Conservation (phyloP, 306 rosid genomes). For the Alnus rubra region DNA sequence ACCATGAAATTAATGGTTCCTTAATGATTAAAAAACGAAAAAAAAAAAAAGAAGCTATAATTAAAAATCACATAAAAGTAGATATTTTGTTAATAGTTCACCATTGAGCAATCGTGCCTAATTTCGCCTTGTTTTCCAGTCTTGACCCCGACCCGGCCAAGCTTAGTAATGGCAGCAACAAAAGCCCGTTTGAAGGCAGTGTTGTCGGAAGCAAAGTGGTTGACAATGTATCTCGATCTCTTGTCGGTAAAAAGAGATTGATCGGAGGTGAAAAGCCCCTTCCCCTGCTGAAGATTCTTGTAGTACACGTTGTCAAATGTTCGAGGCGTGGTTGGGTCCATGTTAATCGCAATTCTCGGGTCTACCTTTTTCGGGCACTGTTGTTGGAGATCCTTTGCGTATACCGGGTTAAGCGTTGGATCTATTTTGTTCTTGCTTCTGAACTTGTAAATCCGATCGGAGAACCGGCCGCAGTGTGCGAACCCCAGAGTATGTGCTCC, state of each 20-base stretch:
- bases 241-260: constrained; percentile 57
- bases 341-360: constrained; percentile 48
- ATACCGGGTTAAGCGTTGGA: constrained; percentile 52
- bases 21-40: too few species aligned
- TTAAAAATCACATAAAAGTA: not conserved
- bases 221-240: constrained; percentile 58
- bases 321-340: constrained; percentile 65
- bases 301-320: constrained; percentile 67
- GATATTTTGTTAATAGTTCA: constrained; percentile 35
- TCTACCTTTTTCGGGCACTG: constrained; percentile 63
- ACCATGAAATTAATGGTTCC: too few species aligned
- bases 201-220: constrained; percentile 63
- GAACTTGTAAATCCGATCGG: constrained; percentile 59
- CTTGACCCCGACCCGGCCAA: constrained; percentile 67
- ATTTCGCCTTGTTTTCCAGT: constrained; percentile 63
- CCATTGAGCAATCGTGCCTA: constrained; percentile 49
- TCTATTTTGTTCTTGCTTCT: constrained; percentile 54
- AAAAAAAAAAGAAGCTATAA: not conserved
- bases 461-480: constrained; percentile 66
- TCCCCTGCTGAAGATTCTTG: constrained; percentile 82
- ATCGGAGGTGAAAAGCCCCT: constrained; percentile 77
- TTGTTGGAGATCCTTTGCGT: constrained; percentile 51
- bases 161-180: constrained; percentile 68
- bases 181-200: constrained; percentile 63
- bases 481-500: constrained; percentile 93